Evolutionary conservation across 2,329 filamentous ascomycete species (phyloP).

Genomic region (Helicocarpus griseus): DNA sequence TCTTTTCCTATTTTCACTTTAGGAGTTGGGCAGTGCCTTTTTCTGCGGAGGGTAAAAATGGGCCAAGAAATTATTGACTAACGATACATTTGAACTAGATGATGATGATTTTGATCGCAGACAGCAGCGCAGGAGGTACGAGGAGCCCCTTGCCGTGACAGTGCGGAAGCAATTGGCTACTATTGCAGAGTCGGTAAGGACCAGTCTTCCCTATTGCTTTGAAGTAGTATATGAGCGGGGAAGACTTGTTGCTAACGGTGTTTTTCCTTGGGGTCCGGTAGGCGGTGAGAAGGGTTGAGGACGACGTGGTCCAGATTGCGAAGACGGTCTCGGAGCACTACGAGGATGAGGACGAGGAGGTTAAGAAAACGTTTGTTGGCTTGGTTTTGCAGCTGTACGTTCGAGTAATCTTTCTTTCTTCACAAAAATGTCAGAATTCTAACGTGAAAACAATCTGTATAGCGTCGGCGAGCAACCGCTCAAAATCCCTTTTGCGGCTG

Average conservation of each 20-base stretch:
- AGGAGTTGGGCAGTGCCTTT: background rate
- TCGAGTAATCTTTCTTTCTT: slow-evolving; percentile 14
- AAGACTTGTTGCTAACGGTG: background rate
- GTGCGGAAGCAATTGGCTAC: slow-evolving; percentile 69
- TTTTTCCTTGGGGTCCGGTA: slow-evolving; percentile 14
- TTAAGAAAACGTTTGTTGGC: slow-evolving; percentile 62
- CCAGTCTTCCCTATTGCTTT: background rate
- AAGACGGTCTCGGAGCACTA: slow-evolving; percentile 71
- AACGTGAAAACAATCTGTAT: background rate
- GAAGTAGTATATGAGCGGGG: background rate
- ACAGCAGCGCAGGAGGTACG: slow-evolving; percentile 62
- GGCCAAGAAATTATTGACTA: background rate
- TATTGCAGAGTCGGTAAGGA: slow-evolving; percentile 61
- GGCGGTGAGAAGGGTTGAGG: slow-evolving; percentile 65
- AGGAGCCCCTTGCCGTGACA: slow-evolving; percentile 60
- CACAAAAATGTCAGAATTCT: slow-evolving; percentile 3
- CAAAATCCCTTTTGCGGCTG: slow-evolving; percentile 92
- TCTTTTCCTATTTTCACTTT: background rate
- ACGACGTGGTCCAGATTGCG: slow-evolving; percentile 66
- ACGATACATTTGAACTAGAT: slow-evolving; percentile 38
- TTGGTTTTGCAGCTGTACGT: slow-evolving; percentile 63
- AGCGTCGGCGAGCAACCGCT: slow-evolving; percentile 80
- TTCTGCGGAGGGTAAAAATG: background rate
- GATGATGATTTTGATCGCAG: slow-evolving; percentile 66
- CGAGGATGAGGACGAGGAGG: slow-evolving; percentile 77